Evolutionary conservation across 2,329 filamentous ascomycete genomes (phyloP).

Genomic region (Neocucurbitaria cava): DNA sequence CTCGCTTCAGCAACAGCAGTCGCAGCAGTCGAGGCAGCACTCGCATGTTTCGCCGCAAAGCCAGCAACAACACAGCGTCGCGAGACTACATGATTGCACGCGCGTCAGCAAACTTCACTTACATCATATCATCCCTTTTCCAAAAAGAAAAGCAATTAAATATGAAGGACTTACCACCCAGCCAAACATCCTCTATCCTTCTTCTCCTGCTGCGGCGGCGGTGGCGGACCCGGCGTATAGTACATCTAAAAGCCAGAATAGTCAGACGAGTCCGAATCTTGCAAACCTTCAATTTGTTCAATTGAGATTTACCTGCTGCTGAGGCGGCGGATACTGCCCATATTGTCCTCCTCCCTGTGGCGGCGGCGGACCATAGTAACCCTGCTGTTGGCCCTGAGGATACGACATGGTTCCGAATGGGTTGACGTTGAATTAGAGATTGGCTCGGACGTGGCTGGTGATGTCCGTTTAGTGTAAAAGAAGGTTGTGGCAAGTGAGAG

Average conservation of each 20-base stretch:
- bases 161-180: constrained; percentile 32
- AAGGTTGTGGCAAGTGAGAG: constrained; percentile 11
- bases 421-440: constrained; percentile 20
- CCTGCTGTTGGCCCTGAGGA: constrained; percentile 23
- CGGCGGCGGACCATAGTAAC: constrained; percentile 36
- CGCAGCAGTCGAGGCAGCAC: constrained; percentile 42
- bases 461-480: constrained; percentile 6
- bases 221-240: constrained; percentile 38
- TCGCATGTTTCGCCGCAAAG: constrained; percentile 46
- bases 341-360: constrained; percentile 27
- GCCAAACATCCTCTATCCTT: constrained; percentile 43
- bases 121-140: too few relatives aligned
- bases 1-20: constrained; percentile 42
- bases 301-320: constrained; percentile 34
- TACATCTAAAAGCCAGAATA: constrained; percentile 33
- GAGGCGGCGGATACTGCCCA: constrained; percentile 37
- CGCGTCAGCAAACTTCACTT: not conserved
- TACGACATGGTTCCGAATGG: constrained; percentile 19
- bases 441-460: constrained; percentile 22
- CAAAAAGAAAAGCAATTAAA: too few relatives aligned
- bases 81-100: constrained; percentile 34
- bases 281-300: not conserved
- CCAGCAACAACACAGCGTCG: constrained; percentile 47
- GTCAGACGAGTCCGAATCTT: not conserved
- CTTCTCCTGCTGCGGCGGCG: constrained; percentile 33